These are phyloP conservation scores for Aspergillus avenaceus DNA, from an alignment of 495 filamentous ascomycete genomes.

Conservation along the genomic window DNA sequence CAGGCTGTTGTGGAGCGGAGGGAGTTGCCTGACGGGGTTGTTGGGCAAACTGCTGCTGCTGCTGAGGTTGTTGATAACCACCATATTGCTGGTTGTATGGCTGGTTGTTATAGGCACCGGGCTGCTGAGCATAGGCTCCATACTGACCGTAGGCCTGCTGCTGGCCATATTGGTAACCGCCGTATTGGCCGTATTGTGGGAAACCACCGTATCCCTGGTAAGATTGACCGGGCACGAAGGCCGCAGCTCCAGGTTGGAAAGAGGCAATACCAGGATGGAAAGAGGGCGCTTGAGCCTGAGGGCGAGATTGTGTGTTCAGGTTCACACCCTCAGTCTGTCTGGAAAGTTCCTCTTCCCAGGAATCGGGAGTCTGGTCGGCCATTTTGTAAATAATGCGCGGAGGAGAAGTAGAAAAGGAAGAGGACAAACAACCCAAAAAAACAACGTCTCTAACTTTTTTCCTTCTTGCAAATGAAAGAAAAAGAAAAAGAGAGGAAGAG, in stretches of 20 bases:
- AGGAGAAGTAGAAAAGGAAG: constrained; percentile 22
- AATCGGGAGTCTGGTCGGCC: constrained; percentile 75
- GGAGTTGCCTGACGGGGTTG: constrained; percentile 55
- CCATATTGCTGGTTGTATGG: constrained; percentile 28
- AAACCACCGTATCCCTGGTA: constrained; percentile 50
- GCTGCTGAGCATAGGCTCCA: constrained; percentile 43
- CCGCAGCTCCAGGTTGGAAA: constrained; percentile 64
- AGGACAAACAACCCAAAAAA: constrained; percentile 14
- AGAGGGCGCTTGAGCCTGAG: constrained; percentile 55
- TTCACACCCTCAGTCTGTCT: constrained; percentile 83
- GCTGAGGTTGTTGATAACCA: constrained; percentile 38
- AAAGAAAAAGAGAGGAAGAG: constrained; percentile 2
- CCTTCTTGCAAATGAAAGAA: constrained; percentile 14
- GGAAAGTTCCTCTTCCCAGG: constrained; percentile 93
- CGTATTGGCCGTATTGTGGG: constrained; percentile 49
- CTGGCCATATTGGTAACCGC: constrained; percentile 22
- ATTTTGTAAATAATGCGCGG: constrained; percentile 46
- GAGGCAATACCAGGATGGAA: constrained; percentile 64
- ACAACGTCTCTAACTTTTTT: no score
- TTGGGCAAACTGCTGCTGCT: constrained; percentile 50
- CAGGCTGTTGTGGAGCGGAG: constrained; percentile 27
- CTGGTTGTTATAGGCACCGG: constrained; percentile 37
- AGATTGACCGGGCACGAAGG: constrained; percentile 76
- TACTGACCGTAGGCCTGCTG: constrained; percentile 37
- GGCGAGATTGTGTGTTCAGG: constrained; percentile 72